Percentiles rank a stretch among this genome's conserved stretches.
These are phyloP conservation scores for Paramecium sexaurelia DNA, from an alignment of 73 alveolate genomes.

Conservation along the genomic window DNA sequence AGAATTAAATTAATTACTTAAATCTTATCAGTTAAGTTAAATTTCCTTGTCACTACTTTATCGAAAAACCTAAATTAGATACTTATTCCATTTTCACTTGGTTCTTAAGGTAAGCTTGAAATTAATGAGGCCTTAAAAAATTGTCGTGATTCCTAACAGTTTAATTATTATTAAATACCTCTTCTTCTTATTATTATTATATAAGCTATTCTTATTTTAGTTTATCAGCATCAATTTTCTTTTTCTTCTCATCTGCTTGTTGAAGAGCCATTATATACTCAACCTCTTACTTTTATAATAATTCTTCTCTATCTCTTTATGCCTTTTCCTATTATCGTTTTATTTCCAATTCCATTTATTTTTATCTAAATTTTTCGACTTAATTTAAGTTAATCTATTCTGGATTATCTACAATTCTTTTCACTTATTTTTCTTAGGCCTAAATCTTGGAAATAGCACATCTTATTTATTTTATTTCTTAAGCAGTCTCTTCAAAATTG, in stretches of 20 bases:
- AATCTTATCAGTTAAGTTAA: not conserved
- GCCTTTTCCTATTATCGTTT: not conserved
- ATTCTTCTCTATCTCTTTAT: not conserved
- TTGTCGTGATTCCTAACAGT: not conserved
- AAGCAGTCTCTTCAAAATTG: not conserved
- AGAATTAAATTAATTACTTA: not conserved
- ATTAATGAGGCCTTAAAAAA: not conserved
- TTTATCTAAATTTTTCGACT: not conserved
- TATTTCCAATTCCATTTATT: not conserved
- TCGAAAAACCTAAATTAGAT: not conserved
- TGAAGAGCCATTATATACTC: not conserved
- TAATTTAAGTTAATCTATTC: not conserved
- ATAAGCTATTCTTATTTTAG: not conserved
- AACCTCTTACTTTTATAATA: not conserved
- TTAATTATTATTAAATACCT: not conserved
- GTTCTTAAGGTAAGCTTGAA: constrained; percentile 1
- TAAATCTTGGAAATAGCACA: not conserved
- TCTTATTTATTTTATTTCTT: not conserved
- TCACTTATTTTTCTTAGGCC: not conserved
- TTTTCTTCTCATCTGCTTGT: not conserved
- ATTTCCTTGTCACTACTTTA: not conserved
- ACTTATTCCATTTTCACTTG: not conserved
- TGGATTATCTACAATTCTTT: not conserved
- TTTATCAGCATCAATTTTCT: not conserved
- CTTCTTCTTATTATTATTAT: not conserved